phyloP scores from a whole-genome alignment of 768 basidiomycete genomes.

The Dendrothele bispora region DNA sequence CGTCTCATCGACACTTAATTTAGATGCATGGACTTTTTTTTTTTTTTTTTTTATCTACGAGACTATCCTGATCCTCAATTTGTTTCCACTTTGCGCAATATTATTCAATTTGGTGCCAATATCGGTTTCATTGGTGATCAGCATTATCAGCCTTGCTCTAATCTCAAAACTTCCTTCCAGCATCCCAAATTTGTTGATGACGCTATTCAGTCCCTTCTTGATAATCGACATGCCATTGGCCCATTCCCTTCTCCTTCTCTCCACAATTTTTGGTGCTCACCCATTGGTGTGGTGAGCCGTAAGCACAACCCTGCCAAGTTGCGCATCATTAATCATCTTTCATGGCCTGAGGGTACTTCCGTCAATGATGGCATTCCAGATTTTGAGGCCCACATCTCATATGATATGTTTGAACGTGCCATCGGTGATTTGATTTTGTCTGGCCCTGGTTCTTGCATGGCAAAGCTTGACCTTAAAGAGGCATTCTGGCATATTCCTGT shows the following conservation, averaged over 20 bases:
- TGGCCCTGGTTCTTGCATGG: no score
- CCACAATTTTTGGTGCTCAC: not conserved
- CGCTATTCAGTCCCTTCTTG: not conserved
- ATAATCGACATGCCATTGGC: no score
- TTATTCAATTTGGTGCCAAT: constrained; percentile 12
- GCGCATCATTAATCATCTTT: constrained; percentile 8
- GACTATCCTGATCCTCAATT: constrained; percentile 13
- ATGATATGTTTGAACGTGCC: no score
- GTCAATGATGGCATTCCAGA: constrained; percentile 8
- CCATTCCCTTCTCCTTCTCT: no score
- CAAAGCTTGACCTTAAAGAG: no score
- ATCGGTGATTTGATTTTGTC: no score
- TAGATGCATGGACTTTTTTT: constrained; percentile 10
- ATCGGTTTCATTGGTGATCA: not conserved
- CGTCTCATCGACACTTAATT: constrained; percentile 6
- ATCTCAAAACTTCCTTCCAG: not conserved
- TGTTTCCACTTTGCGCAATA: constrained; percentile 12
- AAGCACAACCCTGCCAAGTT: not conserved
- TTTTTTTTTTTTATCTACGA: constrained; percentile 7
- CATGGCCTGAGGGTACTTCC: constrained; percentile 3
- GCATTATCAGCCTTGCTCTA: not conserved
- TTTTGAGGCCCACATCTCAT: no score
- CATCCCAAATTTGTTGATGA: not conserved
- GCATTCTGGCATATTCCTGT: no score
- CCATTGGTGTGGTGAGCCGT: not conserved